Evolutionary conservation across 2,329 filamentous ascomycete genomes (phyloP), one percentile per base, ranked within the genome.

Genomic region (Penicillium sp.): DNA sequence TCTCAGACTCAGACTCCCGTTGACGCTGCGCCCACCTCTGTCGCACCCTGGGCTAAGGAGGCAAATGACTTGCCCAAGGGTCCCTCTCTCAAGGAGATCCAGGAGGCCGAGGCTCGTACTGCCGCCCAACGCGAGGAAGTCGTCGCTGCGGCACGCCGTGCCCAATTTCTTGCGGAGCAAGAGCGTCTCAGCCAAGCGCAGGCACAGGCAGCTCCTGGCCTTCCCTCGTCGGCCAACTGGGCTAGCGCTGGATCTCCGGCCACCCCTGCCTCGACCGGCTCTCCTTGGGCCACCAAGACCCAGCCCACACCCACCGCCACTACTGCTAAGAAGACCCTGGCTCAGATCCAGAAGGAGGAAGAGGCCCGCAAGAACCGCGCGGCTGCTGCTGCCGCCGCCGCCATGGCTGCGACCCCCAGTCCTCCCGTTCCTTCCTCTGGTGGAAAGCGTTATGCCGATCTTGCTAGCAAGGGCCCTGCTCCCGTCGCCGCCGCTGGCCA

Each of bases 271-370:
- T 74, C 80, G 12, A 73, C 79, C 21, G 68, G 70, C n/a, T 78
- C 77, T 2, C 75, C 77, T 10, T 83, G 82, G 82, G 75, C 76
- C 41, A 88, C 84, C 52, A 82, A 81, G 66, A 66, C 72, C 38
- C 73, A 70, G 49, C 58, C 73, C 15, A 64, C 71, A 29, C 64
- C 75, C 12, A 72, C 75, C 39, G 73, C 75, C 31, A 73, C 70
- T 62, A 77, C 68, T 73, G 79, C 77, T 12, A 94, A 96, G 81
- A 97, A 97, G 83, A 96, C 92, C 0, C 81, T 97, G 44, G 91
- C 92, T 25, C 93, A 97, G 66, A 97, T 99, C 58, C 94, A 97
- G 74, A 93, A 93, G 62, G 94, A 99, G 77, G 94, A 99, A 71
- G 94, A 97, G 72, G 83, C 84, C 19, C 88, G 90, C 63, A 99